Evolutionary conservation across 129 eudicot species (phyloP).

Genomic region (Flaveria trinervia): DNA sequence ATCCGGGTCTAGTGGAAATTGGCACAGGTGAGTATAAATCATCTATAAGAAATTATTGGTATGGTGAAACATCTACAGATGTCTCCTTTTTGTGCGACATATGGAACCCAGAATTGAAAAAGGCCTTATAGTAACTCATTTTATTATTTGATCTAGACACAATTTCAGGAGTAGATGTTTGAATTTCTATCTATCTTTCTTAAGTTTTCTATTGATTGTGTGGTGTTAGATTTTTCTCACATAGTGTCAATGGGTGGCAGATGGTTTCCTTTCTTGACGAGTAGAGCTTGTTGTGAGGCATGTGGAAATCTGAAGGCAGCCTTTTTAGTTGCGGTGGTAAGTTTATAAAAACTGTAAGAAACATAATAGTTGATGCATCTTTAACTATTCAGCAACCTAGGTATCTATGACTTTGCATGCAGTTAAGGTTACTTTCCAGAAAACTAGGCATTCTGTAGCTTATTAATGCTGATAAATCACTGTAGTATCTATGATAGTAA

Average conservation of each 20-base stretch:
- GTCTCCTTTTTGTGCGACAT: slow-evolving; percentile 1
- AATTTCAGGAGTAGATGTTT: not conserved
- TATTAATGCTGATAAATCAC: no score
- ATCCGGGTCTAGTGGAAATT: slow-evolving; percentile 88
- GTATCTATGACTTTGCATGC: not conserved
- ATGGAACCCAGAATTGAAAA: not conserved
- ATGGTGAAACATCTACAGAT: not conserved
- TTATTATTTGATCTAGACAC: not conserved
- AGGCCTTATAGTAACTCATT: not conserved
- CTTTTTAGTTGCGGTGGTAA: slow-evolving; percentile 92
- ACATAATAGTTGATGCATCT: not conserved
- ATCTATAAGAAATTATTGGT: not conserved
- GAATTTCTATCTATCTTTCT: not conserved
- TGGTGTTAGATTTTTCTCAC: slow-evolving; percentile 19
- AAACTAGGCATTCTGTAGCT: no score
- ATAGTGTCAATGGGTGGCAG: slow-evolving; percentile 38
- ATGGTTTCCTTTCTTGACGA: slow-evolving; percentile 89
- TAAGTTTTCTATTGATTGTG: not conserved
- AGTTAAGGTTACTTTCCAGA: no score
- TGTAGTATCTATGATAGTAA: no score
- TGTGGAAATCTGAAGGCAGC: slow-evolving; percentile 97
- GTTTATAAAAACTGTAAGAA: slow-evolving; percentile 19
- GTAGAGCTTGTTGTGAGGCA: slow-evolving; percentile 88
- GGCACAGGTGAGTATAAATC: slow-evolving; percentile 64
- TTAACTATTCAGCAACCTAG: not conserved